phyloP scores from a whole-genome alignment of 2,329 filamentous ascomycete species.

The Gaeumannomyces sp. region DNA sequence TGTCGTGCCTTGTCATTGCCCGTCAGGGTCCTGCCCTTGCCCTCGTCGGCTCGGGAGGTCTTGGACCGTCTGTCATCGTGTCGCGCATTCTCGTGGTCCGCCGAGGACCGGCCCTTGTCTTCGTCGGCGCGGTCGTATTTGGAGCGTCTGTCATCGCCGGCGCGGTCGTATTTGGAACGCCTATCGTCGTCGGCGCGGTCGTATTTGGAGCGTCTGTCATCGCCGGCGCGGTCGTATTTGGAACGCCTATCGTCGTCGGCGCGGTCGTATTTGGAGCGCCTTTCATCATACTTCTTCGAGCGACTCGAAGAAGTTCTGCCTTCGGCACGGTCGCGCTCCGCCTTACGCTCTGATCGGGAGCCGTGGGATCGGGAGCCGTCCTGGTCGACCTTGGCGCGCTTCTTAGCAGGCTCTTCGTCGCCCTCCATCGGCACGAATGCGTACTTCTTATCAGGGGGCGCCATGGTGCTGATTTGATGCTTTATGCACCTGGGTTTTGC shows the following conservation, averaged over 20 bases:
- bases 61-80: slow-evolving; percentile 67
- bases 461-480: slow-evolving; percentile 16
- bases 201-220: no score
- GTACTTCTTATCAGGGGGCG: slow-evolving; percentile 49
- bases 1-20: slow-evolving; percentile 62
- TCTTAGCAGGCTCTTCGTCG: slow-evolving; percentile 61
- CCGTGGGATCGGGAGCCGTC: slow-evolving; percentile 52
- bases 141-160: no score
- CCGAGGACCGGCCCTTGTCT: no score
- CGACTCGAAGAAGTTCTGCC: slow-evolving; percentile 75
- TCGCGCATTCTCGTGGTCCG: no score
- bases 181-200: no score
- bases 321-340: slow-evolving; percentile 64
- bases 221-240: slow-evolving; percentile 44
- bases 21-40: slow-evolving; percentile 55
- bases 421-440: slow-evolving; percentile 63
- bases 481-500: no score
- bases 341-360: slow-evolving; percentile 49
- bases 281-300: slow-evolving; percentile 64
- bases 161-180: no score
- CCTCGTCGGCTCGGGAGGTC: slow-evolving; percentile 54
- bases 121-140: no score
- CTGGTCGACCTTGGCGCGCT: slow-evolving; percentile 61
- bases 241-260: slow-evolving; percentile 56
- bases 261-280: slow-evolving; percentile 56